A percentile compares a stretch with the other conserved stretches of the same genome.
phyloP scores from a whole-genome alignment of 352 stramenopile species.

The Pythium rishiriense region DNA sequence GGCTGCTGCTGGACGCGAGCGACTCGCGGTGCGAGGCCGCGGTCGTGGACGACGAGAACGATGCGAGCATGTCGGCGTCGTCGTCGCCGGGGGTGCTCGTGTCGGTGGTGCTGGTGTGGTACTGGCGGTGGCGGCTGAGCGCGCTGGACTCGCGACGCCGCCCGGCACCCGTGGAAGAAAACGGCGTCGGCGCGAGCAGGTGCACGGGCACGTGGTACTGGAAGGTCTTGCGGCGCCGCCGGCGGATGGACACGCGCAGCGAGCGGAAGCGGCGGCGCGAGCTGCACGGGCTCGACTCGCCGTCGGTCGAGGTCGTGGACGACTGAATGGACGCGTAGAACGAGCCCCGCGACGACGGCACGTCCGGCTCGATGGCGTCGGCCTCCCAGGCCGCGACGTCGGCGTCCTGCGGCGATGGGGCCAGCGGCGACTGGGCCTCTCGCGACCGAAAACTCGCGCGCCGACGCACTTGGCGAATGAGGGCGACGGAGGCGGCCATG shows the following conservation, averaged over 20 bases:
- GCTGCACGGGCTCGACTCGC: constrained; percentile 1
- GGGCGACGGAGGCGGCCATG: neutral
- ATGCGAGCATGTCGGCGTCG: neutral
- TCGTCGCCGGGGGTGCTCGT: neutral
- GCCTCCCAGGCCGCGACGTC: neutral
- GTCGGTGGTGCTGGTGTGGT: too few relatives aligned
- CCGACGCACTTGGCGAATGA: neutral
- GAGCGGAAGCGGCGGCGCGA: neutral
- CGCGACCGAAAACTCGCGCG: neutral
- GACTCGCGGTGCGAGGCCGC: neutral
- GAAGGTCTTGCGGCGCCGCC: neutral
- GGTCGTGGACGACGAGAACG: neutral
- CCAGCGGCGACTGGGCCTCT: neutral
- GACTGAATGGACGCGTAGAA: constrained; percentile 1
- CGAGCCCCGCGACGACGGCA: constrained; percentile 2
- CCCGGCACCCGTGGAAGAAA: neutral
- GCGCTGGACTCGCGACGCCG: neutral
- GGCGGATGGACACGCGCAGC: constrained; percentile 17
- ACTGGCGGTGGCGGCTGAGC: too few relatives aligned
- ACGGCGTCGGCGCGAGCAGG: neutral
- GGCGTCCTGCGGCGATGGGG: neutral
- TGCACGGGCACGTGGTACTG: constrained; percentile 4
- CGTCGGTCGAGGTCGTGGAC: constrained; percentile 8
- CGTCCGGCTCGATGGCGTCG: constrained; percentile 19
- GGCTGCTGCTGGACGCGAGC: neutral